These are phyloP conservation scores for Phytopythium kandeliae DNA, from an alignment of 352 stramenopile species.

Conservation along the genomic window DNA sequence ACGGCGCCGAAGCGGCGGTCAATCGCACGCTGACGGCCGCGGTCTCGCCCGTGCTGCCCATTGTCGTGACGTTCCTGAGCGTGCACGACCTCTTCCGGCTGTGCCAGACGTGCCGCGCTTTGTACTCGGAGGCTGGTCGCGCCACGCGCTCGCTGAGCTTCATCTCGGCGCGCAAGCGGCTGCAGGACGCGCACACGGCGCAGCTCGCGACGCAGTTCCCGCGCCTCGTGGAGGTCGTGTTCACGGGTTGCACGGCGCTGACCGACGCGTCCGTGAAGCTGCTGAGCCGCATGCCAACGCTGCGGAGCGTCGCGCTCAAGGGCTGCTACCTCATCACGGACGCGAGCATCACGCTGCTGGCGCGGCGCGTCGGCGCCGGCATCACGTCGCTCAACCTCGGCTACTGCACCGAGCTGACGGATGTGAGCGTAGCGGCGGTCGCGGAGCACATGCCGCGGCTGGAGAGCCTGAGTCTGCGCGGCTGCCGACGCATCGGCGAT, in stretches of 20 bases:
- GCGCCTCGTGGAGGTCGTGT: slow-evolving; percentile 37
- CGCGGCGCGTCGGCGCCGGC: slow-evolving; percentile 9
- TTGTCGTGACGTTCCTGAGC: slow-evolving; percentile 35
- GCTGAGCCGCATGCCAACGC: slow-evolving; percentile 25
- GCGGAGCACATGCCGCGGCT: slow-evolving; percentile 27
- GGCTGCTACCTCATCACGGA: slow-evolving; percentile 69
- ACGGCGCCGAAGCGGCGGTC: background rate
- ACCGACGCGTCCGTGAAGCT: slow-evolving; percentile 40
- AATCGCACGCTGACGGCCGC: background rate
- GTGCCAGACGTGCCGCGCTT: slow-evolving; percentile 34
- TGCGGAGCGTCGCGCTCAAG: slow-evolving; percentile 49
- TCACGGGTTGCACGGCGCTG: slow-evolving; percentile 58
- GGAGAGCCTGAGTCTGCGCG: slow-evolving; percentile 51
- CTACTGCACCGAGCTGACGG: slow-evolving; percentile 73
- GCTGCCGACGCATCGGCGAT: slow-evolving; percentile 55
- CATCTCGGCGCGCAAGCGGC: slow-evolving; percentile 38
- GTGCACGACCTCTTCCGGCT: slow-evolving; percentile 52
- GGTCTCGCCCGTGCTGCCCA: slow-evolving; percentile 36
- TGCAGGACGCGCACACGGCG: slow-evolving; percentile 40
- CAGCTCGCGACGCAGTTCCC: slow-evolving; percentile 42
- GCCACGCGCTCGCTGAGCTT: slow-evolving; percentile 43
- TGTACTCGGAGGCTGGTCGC: slow-evolving; percentile 35
- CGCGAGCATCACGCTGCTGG: slow-evolving; percentile 26
- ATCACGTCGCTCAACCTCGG: slow-evolving; percentile 66
- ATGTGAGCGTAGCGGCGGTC: slow-evolving; percentile 46